Base-by-base conservation (phyloP, 2,329 filamentous ascomycete species). In the Dryadomyces quercivorus region DNA sequence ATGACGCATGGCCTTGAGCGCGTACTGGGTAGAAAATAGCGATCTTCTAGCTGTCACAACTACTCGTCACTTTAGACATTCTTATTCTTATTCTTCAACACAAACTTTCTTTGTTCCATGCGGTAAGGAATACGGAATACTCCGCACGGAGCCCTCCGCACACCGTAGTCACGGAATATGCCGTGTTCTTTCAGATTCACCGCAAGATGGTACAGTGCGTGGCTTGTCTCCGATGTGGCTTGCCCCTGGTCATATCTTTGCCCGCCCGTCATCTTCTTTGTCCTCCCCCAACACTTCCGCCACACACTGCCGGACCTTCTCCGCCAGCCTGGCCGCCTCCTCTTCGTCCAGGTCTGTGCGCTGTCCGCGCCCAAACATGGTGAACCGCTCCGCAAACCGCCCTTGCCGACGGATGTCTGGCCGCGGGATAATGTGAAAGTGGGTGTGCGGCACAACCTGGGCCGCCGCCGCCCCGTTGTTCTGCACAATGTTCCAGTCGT, bases 401-500 rank as follows among this genome's bases (percentile, higher is more conserved):
- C 72, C 75, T 59, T 73, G 76, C 49, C 72, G 77, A 60, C 72
- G 73, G 56, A 78, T 78, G 70, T 86, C 81, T 0, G 91, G 90
- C 42, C 92, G 74, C 0, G 92, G 92, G 38, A 98, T 94, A 52
- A 97, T 78, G 63, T 98, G 93, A 67, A 94, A 97, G 68, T 98
- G 92, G 50, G 94, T 85, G 68, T 97, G 92, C 21, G 86, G 86
- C 2, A 97, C 90, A 16, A 95, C 89, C 71, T 97, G 92, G 2
- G 90, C 90, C 2, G 92, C 92, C 36, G 89, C 81, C 3, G 84
- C 84, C 16, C 92, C 89, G 62, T 96, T 97, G 67, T 97, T 97
- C 72, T 97, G 92, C 54, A 97, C 88, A 34, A 97, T 82, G 68
- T 98, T 98, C 86, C 92, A 97, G 70, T 96, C 91, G 51, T 75